A percentile compares a stretch with the other conserved stretches of the same genome.
Evolutionary conservation across 305 asterid species (phyloP).

Genomic region (Withania somnifera): DNA sequence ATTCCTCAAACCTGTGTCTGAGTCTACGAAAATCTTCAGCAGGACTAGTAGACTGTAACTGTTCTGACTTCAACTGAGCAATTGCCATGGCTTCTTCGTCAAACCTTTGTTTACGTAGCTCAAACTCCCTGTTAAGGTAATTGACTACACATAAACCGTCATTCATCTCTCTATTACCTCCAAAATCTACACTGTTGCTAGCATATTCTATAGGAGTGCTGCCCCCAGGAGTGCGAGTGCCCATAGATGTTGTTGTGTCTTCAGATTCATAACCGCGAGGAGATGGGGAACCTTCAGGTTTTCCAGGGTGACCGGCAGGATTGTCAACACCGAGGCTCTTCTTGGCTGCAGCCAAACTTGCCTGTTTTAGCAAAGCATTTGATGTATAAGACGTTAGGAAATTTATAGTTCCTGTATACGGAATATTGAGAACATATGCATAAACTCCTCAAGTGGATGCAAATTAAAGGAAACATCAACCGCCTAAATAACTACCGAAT

Average conservation of each 20-base stretch:
- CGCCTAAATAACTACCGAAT: neutral
- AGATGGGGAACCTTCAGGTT: constrained; percentile 28
- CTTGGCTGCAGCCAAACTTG: constrained; percentile 72
- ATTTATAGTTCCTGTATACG: neutral
- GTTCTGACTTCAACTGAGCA: constrained; percentile 40
- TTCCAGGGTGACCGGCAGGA: constrained; percentile 6
- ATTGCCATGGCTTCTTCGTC: constrained; percentile 55
- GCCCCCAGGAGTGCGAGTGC: constrained; percentile 46
- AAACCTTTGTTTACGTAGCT: constrained; percentile 48
- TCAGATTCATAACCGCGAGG: constrained; percentile 62
- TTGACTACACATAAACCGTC: constrained; percentile 36
- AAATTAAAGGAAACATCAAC: neutral
- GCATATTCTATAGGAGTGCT: constrained; percentile 44
- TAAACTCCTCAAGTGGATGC: neutral
- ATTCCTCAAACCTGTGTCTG: constrained; percentile 46
- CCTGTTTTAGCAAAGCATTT: constrained; percentile 28
- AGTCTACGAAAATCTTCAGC: constrained; percentile 52
- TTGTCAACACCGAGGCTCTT: constrained; percentile 36
- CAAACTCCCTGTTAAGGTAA: constrained; percentile 65
- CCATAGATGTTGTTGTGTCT: constrained; percentile 39
- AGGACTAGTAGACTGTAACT: constrained; percentile 22
- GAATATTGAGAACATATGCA: neutral
- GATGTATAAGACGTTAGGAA: neutral
- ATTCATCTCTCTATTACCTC: constrained; percentile 25
- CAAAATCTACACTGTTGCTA: constrained; percentile 25